Evolutionary conservation across 169 alveolate species (phyloP).

Genomic region (Cryptosporidium tyzzeri): DNA sequence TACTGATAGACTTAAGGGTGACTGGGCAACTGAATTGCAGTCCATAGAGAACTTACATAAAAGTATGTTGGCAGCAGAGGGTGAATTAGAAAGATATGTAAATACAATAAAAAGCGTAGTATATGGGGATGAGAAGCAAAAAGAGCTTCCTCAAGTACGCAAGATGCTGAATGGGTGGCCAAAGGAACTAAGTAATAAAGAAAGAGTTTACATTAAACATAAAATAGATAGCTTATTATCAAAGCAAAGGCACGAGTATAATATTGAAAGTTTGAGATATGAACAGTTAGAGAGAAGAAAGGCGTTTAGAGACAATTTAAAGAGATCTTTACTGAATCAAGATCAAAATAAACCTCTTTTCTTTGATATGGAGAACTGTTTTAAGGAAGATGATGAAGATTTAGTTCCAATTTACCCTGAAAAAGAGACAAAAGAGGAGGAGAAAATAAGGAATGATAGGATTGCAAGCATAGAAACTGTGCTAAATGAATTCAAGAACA

Average conservation of each 20-base stretch:
- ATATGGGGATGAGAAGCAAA: conserved; percentile 39
- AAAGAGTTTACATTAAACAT: conserved; percentile 39
- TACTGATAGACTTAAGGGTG: conserved; percentile 45
- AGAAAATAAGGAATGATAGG: neutral
- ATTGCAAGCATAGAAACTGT: conserved; percentile 11
- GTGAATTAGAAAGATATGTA: conserved; percentile 46
- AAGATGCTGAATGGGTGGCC: conserved; percentile 50
- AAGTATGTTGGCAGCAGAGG: conserved; percentile 32
- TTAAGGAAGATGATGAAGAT: conserved; percentile 38
- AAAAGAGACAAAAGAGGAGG: conserved; percentile 35
- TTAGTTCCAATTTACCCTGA: conserved; percentile 46
- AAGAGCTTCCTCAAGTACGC: conserved; percentile 10
- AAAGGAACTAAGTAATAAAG: conserved; percentile 52
- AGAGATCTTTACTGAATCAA: neutral
- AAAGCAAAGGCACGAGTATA: conserved; percentile 17
- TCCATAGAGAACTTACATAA: conserved; percentile 17
- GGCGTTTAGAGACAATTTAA: neutral
- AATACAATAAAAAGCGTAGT: conserved; percentile 18
- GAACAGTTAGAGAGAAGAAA: conserved; percentile 50
- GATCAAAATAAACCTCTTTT: neutral
- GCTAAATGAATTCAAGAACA: neutral
- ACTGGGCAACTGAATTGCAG: conserved; percentile 59
- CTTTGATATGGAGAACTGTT: conserved; percentile 36
- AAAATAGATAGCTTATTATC: conserved; percentile 33
- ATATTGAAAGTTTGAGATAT: conserved; percentile 40